Evolutionary conservation across 1,284 basidiomycete species (phyloP), one percentile per base, ranked within the genome.

Genomic region (Volvariella surrecta): DNA sequence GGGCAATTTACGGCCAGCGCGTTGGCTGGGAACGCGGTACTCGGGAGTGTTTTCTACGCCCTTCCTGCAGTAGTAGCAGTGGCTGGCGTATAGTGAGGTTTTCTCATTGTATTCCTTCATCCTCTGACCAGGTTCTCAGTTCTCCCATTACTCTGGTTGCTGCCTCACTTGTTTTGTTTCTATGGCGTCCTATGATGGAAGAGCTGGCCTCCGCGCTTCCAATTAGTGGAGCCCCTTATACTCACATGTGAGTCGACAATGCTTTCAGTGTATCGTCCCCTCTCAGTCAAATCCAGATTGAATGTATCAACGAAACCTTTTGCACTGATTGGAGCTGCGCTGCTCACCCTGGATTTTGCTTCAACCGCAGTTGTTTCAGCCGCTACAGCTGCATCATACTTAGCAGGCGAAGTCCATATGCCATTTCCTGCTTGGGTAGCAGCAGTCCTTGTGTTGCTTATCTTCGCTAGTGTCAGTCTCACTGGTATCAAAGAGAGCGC

Each of bases 171-270:
- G 67, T 79, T 1, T 54, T 83, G 2, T 78, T 79, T 50, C 54
- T 85, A 17, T 86, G 80, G 75, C 71, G 79, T 16, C 83, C 82
- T 3, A 68, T 86, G 35, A 76, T 86, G 73, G 67, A 75, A 49
- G 83, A 86, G 53, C 59, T 86, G 6, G 79, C 70, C 0, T 74
- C 76, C 7, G 79, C 82, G 2, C 60, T 85, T 3, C 79, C 77
- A 2, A 69, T 82, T 19, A 75, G 68, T 44, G 83, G 83, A 1
- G 79, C 78, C n/a, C 81, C 78, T 7, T 85, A 84, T 51, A 71
- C 73, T 0, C 83, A 80, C 54, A 59, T 82, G 69, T 77, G 48
- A 50, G 70, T 59, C 2, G 10, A 24, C 20, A 35, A 18, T 31
- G 18, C 3, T 24, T 38, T 34, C 39, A 19, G 10, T 18, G 19